These are phyloP conservation scores for Saccharomycopsis hybrid DNA, from an alignment of 1,139 yeast genomes.

Conservation along the genomic window DNA sequence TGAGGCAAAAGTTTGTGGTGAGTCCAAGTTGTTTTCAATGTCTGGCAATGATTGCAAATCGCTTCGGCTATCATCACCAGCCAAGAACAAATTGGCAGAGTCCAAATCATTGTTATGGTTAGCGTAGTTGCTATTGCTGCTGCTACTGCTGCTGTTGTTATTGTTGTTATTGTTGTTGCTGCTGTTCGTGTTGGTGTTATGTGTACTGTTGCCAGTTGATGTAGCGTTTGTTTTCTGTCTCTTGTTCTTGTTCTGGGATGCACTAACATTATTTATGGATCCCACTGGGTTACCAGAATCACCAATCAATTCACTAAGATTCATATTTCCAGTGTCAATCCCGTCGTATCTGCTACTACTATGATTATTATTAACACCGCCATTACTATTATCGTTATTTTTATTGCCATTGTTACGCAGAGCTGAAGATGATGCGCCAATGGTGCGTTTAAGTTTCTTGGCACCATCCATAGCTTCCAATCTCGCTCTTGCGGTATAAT, in stretches of 20 bases:
- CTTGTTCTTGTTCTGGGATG: not conserved
- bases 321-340: not conserved
- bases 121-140: slow-evolving; percentile 18
- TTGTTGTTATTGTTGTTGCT: too few species aligned
- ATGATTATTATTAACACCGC: too few species aligned
- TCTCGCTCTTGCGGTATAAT: slow-evolving; percentile 30
- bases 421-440: too few species aligned
- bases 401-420: not conserved
- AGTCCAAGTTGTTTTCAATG: slow-evolving; percentile 20
- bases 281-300: not conserved
- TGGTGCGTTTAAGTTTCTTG: not conserved
- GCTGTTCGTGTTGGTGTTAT: too few species aligned
- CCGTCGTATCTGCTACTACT: too few species aligned
- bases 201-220: slow-evolving; percentile 16
- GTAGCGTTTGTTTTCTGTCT: not conserved
- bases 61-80: slow-evolving; percentile 8
- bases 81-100: slow-evolving; percentile 6
- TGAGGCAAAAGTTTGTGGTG: slow-evolving; percentile 1
- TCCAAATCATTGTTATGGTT: slow-evolving; percentile 1
- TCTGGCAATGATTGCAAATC: slow-evolving; percentile 20
- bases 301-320: slow-evolving; percentile 5
- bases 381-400: not conserved
- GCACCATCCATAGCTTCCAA: not conserved
- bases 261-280: not conserved
- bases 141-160: slow-evolving; percentile 2